These are phyloP conservation scores for Rhizophagus sp. DNA, from an alignment of 192 early-diverging fungal genomes.

Conservation along the genomic window DNA sequence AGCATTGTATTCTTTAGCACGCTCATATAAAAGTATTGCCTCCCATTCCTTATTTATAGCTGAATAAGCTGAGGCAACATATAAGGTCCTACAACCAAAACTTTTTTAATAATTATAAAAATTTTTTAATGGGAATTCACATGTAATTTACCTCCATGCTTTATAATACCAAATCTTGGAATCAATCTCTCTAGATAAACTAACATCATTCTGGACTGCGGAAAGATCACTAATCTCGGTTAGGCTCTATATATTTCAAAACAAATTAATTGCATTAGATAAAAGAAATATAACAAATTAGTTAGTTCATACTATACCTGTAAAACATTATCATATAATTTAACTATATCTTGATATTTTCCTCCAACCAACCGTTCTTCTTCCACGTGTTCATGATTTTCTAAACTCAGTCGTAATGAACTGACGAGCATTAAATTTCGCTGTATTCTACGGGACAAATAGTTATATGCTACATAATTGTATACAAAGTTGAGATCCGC, in stretches of 20 bases:
- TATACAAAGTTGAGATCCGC: slow-evolving; percentile 55
- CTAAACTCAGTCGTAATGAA: slow-evolving; percentile 42
- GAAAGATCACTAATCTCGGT: slow-evolving; percentile 59
- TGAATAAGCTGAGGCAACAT: slow-evolving; percentile 56
- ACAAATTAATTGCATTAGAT: no score
- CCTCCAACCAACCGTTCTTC: slow-evolving; percentile 40
- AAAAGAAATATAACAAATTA: neutral
- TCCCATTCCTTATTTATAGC: slow-evolving; percentile 46
- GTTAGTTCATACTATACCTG: slow-evolving; percentile 45
- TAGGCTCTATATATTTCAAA: slow-evolving; percentile 45
- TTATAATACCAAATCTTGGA: slow-evolving; percentile 53
- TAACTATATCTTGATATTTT: slow-evolving; percentile 64
- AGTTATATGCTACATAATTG: slow-evolving; percentile 58
- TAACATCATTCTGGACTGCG: slow-evolving; percentile 44
- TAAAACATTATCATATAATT: slow-evolving; percentile 62
- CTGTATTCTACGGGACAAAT: slow-evolving; percentile 55
- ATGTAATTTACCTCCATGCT: slow-evolving; percentile 52
- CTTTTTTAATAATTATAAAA: neutral
- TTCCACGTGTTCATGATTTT: slow-evolving; percentile 31
- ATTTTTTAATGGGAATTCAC: neutral
- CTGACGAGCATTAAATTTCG: slow-evolving; percentile 56
- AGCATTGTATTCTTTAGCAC: slow-evolving; percentile 51
- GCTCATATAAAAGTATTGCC: slow-evolving; percentile 62
- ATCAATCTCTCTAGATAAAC: slow-evolving; percentile 49
- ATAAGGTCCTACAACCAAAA: slow-evolving; percentile 37